Base-by-base conservation (phyloP, 1,284 basidiomycete genomes). In the Moesziomyces globuligerus region DNA sequence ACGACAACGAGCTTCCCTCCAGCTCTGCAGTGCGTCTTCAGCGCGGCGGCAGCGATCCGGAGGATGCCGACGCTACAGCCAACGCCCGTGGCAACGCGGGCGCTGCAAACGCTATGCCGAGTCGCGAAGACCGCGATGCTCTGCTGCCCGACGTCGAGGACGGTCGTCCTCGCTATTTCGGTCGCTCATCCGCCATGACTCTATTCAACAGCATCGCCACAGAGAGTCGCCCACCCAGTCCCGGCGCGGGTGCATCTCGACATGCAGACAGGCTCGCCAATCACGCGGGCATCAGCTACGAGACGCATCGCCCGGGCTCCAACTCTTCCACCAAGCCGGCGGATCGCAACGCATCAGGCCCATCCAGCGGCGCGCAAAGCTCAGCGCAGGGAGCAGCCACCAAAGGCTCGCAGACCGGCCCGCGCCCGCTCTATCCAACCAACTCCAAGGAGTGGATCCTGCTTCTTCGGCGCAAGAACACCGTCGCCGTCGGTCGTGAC, bases 391-490 rank as follows among this genome's bases (percentile, higher is more conserved):
- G 29, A 11, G 10, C 29, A 15, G 29, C 29, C 4, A 3, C 29
- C 2, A 32, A 32, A 11, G 29, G 29, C 29, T 11, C 43, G 18
- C n/a, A n/a, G n/a, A n/a, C n/a, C n/a, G n/a, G n/a, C n/a, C 49
- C 70, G 1, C 59, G 58, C 23, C 58, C 70, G 7, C 51, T 69
- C n/a, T 76, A 76, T 18, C 68, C 68, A 1, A 67, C 61, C 60
- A 78, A 78, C 47, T 76, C 74, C 26, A 73, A 72, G 29, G 65
- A 71, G 39, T 79, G 76, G 76, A 75, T 79, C 18, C 68, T 56
- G 32, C 51, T 73, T 24, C 61, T 79, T 25, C 64, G 76, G 28
- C 60, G 69, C 38, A 77, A 77, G 44, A 79, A 75, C 38, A 67
- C 72, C 2, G 71, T 72, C 18, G 76, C 74, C 4, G 73, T 79